A percentile compares a stretch with the other conserved stretches of the same genome.
phyloP scores from a whole-genome alignment of 2,329 filamentous ascomycete species.

The Trichoderma semiorbis region DNA sequence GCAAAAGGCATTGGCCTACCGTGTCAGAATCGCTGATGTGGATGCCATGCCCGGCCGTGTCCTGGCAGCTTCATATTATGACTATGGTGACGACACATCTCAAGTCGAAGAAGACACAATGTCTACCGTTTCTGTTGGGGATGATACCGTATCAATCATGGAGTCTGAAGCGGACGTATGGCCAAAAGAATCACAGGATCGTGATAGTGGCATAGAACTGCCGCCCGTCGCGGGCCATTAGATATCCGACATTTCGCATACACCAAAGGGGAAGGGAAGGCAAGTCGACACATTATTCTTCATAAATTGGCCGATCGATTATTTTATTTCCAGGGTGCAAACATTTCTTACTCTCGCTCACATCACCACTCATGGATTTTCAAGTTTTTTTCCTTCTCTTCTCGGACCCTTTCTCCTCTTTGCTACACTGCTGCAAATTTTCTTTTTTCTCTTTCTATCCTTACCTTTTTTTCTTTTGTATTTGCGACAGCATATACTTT shows the following conservation, averaged over 20 bases:
- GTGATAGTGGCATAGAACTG: slow-evolving; percentile 53
- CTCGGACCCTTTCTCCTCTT: neutral
- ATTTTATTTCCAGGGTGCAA: neutral
- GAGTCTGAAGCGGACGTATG: slow-evolving; percentile 29
- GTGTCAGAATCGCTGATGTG: slow-evolving; percentile 74
- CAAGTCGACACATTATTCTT: neutral
- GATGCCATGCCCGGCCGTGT: slow-evolving; percentile 68
- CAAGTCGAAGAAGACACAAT: slow-evolving; percentile 23
- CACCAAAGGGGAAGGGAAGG: neutral
- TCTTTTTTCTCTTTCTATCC: neutral
- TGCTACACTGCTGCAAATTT: slow-evolving; percentile 5
- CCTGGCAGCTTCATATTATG: slow-evolving; percentile 64
- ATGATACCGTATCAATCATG: slow-evolving; percentile 25
- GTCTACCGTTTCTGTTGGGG: slow-evolving; percentile 22
- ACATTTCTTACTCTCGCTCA: neutral
- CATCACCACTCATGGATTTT: slow-evolving; percentile 14
- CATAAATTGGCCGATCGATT: neutral
- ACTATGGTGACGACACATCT: slow-evolving; percentile 36
- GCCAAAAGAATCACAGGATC: slow-evolving; percentile 43
- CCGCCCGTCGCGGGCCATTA: slow-evolving; percentile 39
- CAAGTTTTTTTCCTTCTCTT: neutral
- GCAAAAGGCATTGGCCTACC: slow-evolving; percentile 80
- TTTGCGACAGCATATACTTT: slow-evolving; percentile 16
- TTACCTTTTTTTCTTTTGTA: neutral
- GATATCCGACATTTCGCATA: slow-evolving; percentile 1